phyloP scores from a whole-genome alignment of 208 protist species.

The Leishmania arabica region DNA sequence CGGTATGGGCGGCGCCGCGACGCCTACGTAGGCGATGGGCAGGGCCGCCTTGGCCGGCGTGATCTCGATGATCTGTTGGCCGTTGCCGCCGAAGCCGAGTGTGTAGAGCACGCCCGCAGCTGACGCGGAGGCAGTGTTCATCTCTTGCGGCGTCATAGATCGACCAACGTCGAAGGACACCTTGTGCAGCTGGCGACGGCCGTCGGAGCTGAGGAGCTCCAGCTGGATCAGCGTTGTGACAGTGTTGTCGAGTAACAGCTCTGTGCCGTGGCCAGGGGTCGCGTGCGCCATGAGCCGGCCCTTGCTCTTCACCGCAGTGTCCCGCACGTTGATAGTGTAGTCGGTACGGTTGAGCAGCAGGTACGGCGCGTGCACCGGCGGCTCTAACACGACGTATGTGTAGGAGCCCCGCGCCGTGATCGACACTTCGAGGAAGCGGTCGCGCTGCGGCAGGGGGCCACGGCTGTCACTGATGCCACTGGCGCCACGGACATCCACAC shows the following conservation, averaged over 20 bases:
- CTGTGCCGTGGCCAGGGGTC: constrained; percentile 47
- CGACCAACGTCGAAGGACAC: constrained; percentile 36
- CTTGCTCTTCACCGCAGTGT: constrained; percentile 41
- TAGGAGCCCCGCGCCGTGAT: constrained; percentile 66
- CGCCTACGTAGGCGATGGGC: constrained; percentile 15
- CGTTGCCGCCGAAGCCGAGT: constrained; percentile 51
- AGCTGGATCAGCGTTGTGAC: constrained; percentile 42
- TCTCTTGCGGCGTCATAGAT: constrained; percentile 32
- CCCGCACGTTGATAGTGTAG: constrained; percentile 47
- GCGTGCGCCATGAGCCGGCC: constrained; percentile 63
- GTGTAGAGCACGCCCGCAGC: constrained; percentile 43
- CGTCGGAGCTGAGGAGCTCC: constrained; percentile 16
- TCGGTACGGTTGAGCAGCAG: constrained; percentile 77
- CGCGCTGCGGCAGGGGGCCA: constrained; percentile 17
- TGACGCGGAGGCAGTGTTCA: constrained; percentile 25
- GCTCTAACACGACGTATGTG: constrained; percentile 84
- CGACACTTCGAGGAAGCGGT: constrained; percentile 72
- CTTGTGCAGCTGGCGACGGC: constrained; percentile 13
- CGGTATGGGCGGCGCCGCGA: constrained; percentile 41
- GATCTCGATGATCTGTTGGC: constrained; percentile 73
- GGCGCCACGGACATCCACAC: neutral
- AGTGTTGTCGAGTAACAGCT: constrained; percentile 54
- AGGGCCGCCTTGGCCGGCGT: constrained; percentile 16
- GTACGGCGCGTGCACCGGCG: constrained; percentile 57
- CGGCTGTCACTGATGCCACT: neutral